Conservation (phyloP, 2,329 filamentous ascomycete genomes). For the Fusarium oxysporum region DNA sequence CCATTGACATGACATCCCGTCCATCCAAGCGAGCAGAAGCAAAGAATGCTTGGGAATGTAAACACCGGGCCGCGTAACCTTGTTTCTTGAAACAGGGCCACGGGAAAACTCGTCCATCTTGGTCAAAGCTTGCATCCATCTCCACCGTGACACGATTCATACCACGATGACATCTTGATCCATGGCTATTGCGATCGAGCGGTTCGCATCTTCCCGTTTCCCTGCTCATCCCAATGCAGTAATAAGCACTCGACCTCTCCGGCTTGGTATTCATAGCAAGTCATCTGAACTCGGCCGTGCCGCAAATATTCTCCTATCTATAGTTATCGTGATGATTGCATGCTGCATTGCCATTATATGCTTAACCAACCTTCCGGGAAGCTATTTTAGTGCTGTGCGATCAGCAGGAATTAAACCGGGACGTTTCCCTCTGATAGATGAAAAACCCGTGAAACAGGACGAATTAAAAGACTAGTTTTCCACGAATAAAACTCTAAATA, state of each 20-base stretch:
- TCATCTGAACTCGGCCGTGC: neutral
- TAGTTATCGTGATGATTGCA: neutral
- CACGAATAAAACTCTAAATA: constrained; percentile 7
- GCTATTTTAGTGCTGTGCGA: neutral
- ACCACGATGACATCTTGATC: neutral
- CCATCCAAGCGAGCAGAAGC: neutral
- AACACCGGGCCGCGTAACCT: constrained; percentile 12
- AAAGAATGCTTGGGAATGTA: neutral
- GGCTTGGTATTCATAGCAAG: neutral
- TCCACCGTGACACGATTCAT: neutral
- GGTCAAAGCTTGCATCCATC: neutral
- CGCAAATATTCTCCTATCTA: constrained; percentile 5
- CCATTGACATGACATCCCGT: neutral
- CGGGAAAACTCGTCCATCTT: constrained; percentile 10
- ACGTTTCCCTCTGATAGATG: neutral
- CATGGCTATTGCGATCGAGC: constrained; percentile 11
- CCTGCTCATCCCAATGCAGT: neutral
- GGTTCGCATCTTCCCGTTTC: neutral
- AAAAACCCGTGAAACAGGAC: constrained; percentile 8
- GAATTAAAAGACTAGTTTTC: constrained; percentile 5
- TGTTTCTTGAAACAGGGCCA: constrained; percentile 11
- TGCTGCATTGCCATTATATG: constrained; percentile 8
- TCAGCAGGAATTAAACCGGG: constrained; percentile 5
- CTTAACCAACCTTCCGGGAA: constrained; percentile 4
- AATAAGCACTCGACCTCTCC: neutral